Conservation (phyloP, 768 basidiomycete species). For the Fistulinella prunicolor region DNA sequence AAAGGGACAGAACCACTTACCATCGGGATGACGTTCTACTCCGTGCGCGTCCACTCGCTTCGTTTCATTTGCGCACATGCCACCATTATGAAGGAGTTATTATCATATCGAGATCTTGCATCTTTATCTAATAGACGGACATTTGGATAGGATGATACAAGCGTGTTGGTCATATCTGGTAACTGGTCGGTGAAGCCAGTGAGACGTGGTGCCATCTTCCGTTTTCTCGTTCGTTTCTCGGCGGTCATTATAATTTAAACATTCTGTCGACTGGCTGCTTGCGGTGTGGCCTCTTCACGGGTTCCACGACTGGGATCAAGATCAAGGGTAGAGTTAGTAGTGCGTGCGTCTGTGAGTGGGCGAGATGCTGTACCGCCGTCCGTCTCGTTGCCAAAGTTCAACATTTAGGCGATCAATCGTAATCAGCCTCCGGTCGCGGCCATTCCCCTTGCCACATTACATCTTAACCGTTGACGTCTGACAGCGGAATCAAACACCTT, state of each 20-base stretch:
- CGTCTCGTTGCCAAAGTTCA: too few relatives aligned
- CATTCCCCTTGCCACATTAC: constrained; percentile 3
- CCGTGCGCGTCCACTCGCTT: constrained; percentile 7
- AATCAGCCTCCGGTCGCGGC: constrained; percentile 18
- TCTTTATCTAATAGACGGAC: constrained; percentile 37
- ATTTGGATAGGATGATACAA: constrained; percentile 31
- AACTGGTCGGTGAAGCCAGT: constrained; percentile 17
- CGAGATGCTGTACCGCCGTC: too few relatives aligned
- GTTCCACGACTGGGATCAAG: constrained; percentile 7
- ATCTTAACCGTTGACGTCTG: constrained; percentile 19
- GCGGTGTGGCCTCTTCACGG: constrained; percentile 33
- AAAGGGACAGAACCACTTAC: constrained; percentile 19
- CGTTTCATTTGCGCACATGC: constrained; percentile 8
- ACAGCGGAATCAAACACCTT: constrained; percentile 31
- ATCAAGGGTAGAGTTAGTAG: constrained; percentile 12
- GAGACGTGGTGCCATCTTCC: constrained; percentile 13
- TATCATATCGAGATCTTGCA: constrained; percentile 20
- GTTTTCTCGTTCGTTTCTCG: constrained; percentile 10
- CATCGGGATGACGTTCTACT: constrained; percentile 22
- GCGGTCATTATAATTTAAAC: constrained; percentile 8
- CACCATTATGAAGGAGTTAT: constrained; percentile 23
- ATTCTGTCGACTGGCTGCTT: constrained; percentile 26
- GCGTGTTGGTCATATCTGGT: constrained; percentile 26
- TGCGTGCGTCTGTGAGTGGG: too few relatives aligned
- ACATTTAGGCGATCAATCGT: constrained; percentile 10